These are phyloP conservation scores for Lycium barbarum DNA, from an alignment of 257 asterid species.

Conservation along the genomic window DNA sequence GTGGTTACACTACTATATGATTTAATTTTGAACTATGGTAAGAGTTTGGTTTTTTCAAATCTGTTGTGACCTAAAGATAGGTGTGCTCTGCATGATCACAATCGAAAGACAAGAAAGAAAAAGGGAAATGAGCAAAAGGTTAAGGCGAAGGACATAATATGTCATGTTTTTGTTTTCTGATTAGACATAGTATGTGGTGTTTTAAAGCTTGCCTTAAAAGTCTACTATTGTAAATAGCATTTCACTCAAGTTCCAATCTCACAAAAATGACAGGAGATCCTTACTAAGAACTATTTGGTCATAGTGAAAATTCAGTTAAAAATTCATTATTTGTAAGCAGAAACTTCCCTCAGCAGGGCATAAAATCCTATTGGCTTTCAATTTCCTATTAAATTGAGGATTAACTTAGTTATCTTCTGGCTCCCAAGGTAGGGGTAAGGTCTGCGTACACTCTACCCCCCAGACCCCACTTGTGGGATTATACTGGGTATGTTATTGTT, in stretches of 20 bases:
- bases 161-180: background rate
- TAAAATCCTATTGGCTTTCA: background rate
- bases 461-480: no score
- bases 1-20: background rate
- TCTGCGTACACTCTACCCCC: no score
- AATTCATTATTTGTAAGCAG: background rate
- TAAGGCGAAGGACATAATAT: background rate
- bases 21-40: background rate
- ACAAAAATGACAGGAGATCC: background rate
- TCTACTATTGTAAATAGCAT: background rate
- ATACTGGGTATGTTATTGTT: no score
- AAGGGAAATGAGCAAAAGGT: background rate
- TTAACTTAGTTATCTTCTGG: background rate
- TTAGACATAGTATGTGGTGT: background rate
- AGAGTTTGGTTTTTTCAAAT: no score
- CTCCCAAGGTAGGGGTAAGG: no score
- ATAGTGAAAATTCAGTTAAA: background rate
- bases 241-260: constrained; percentile 1
- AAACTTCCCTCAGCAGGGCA: background rate
- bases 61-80: no score
- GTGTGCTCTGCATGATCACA: background rate
- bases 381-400: background rate
- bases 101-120: background rate
- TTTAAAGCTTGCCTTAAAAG: background rate
- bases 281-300: background rate